Conservation (phyloP, 2,329 filamentous ascomycete genomes). For the Fusarium sp. region DNA sequence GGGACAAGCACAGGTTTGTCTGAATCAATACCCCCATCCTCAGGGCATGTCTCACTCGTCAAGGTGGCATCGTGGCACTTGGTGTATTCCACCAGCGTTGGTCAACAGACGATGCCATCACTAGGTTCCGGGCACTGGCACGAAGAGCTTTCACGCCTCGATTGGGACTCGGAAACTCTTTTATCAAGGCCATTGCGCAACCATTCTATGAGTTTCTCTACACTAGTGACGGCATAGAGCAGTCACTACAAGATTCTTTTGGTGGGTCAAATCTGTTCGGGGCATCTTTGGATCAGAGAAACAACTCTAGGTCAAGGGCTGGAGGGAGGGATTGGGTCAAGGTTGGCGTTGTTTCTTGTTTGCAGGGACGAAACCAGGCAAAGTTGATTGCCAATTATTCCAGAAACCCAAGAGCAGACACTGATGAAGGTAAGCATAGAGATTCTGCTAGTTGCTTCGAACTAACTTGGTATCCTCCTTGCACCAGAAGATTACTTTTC, state of each 20-base stretch:
- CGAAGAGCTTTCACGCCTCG: not conserved
- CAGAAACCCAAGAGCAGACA: not conserved
- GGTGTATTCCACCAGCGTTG: constrained; percentile 8
- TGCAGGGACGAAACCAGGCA: not conserved
- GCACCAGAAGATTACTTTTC: constrained; percentile 1
- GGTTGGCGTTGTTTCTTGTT: constrained; percentile 14
- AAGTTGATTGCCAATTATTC: constrained; percentile 19
- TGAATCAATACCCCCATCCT: accelerated
- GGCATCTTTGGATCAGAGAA: not conserved
- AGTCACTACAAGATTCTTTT: not conserved
- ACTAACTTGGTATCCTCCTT: not conserved
- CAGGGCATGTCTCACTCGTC: not conserved
- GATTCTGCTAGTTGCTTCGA: accelerated
- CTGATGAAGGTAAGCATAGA: not conserved
- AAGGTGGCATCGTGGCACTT: constrained; percentile 13
- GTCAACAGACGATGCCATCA: not conserved
- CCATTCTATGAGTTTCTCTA: constrained; percentile 15
- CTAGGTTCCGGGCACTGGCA: not conserved
- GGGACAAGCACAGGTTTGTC: constrained; percentile 19
- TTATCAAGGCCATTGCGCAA: constrained; percentile 2
- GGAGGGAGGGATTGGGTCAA: constrained; percentile 1
- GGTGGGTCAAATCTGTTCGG: not conserved
- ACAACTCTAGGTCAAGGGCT: too few species aligned
- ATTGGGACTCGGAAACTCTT: not conserved
- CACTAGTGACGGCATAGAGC: not conserved